phyloP scores from a whole-genome alignment of 352 stramenopile species.

The Phytophthora europaea region DNA sequence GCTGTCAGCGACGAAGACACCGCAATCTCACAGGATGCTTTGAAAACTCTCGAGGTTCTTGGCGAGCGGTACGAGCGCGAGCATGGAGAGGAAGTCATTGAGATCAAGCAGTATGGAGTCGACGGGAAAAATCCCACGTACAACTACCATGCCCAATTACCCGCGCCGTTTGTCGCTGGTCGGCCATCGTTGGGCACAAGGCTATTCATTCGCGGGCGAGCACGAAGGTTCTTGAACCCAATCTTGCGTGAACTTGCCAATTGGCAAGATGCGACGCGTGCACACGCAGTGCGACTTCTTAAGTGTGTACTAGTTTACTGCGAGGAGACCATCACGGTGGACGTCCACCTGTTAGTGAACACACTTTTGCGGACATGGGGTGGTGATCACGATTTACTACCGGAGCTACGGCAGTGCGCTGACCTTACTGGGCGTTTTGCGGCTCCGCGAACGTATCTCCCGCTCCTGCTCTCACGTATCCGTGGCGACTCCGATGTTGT shows the following conservation, averaged over 20 bases:
- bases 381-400: conserved; percentile 38
- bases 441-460: conserved; percentile 72
- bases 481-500: conserved; percentile 61
- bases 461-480: conserved; percentile 68
- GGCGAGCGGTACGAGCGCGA: conserved; percentile 73
- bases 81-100: conserved; percentile 88
- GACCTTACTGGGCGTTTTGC: conserved; percentile 74
- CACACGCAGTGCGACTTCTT: conserved; percentile 89
- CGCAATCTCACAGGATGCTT: conserved; percentile 57
- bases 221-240: conserved; percentile 90
- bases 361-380: conserved; percentile 71
- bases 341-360: conserved; percentile 81
- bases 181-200: conserved; percentile 92
- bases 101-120: conserved; percentile 95
- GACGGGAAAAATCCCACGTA: conserved; percentile 89
- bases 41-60: conserved; percentile 80
- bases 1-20: conserved; percentile 82
- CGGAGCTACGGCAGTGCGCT: conserved; percentile 46
- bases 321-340: conserved; percentile 95
- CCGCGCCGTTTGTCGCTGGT: conserved; percentile 74
- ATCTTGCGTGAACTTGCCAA: conserved; percentile 93
- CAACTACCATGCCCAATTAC: conserved; percentile 88
- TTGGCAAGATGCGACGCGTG: conserved; percentile 90
- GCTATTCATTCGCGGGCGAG: conserved; percentile 92
- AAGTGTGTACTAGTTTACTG: conserved; percentile 93